A percentile compares a stretch with the other conserved stretches of the same genome.
Conservation (phyloP, 23 red algal genomes). For the Gracilaria domingensis region DNA sequence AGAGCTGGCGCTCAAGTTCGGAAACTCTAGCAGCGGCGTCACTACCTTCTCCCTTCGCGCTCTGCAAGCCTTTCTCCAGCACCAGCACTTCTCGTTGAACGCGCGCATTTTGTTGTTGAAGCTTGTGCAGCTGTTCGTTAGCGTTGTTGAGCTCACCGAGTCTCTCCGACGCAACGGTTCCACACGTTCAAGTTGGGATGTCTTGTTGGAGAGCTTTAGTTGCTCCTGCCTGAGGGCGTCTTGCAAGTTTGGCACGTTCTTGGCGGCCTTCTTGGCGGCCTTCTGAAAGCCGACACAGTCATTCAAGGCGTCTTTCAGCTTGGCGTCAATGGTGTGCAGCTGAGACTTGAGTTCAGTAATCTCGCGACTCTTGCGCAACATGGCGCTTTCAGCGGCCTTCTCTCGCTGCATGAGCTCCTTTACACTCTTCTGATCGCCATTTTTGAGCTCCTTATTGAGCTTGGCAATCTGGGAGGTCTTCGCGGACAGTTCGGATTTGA, state of each 20-base stretch:
- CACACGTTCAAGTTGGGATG: conserved; percentile 1
- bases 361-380: conserved; percentile 61
- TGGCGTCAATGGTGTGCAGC: conserved; percentile 10
- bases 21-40: conserved; percentile 29
- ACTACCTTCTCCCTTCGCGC: conserved; percentile 50
- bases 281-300: conserved; percentile 63
- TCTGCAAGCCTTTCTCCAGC: conserved; percentile 47
- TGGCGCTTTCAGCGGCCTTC: conserved; percentile 67
- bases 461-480: conserved; percentile 39
- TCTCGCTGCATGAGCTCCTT: conserved; percentile 60
- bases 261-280: conserved; percentile 5
- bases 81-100: conserved; percentile 60
- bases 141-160: neutral
- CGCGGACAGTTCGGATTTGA: conserved; percentile 30
- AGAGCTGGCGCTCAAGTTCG: conserved; percentile 49
- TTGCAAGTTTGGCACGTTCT: conserved; percentile 37
- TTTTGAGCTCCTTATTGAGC: conserved; percentile 61
- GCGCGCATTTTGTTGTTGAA: conserved; percentile 25
- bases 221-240: conserved; percentile 41
- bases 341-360: conserved; percentile 51
- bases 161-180: conserved; percentile 37
- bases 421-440: conserved; percentile 61
- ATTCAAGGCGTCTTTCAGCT: conserved; percentile 32
- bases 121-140: neutral
- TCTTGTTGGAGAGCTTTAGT: neutral